Base-by-base conservation (phyloP, 1,284 basidiomycete species). In the Ustilago trichophora region DNA sequence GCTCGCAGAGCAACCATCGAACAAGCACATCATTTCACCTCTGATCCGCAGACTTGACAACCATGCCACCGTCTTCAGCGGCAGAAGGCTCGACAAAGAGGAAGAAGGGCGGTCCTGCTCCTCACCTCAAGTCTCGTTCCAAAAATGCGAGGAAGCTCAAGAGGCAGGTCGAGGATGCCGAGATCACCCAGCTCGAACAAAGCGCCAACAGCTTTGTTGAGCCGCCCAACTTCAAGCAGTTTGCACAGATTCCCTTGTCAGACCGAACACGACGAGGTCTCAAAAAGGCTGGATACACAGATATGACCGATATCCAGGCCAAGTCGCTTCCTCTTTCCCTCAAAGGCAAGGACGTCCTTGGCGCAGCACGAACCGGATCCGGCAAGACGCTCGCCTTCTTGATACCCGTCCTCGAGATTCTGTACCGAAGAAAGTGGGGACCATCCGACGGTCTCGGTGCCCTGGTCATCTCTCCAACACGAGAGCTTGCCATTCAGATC, bases 401-500 rank as follows among this genome's bases (percentile, higher is more conserved):
- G 33, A 85, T 92, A 19, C 91, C 91, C 0, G 83, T 90, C 10
- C 85, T 92, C 34, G 91, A 92, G 83, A 84, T 87, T 22, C 85
- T 92, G 22, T 89, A 90, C 75, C 85, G 89, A 40, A 84, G 84
- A 54, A 89, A 87, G 76, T 92, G 91, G 91, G 90, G 90, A 0
- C 87, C 88, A 3, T 86, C 88, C 64, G 91, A 92, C 80, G 91
- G 91, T 7, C 85, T 98, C 4, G 94, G 96, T 10, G 95, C 93
- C 1, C 83, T 98, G 38, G 88, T 98, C 69, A 92, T 98, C 68
- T 94, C 92, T 3, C 96, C 96, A 1, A 98, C 95, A 1, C 86
- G 95, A 53, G 96, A 98, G 83, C 84, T 98, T 48, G 93, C 94
- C 1, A 91, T 97, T 11, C 94, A 98, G 85, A 98, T 96, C 67